Base-by-base conservation (phyloP, 139 green algal genomes). In the Chlorella sp. region DNA sequence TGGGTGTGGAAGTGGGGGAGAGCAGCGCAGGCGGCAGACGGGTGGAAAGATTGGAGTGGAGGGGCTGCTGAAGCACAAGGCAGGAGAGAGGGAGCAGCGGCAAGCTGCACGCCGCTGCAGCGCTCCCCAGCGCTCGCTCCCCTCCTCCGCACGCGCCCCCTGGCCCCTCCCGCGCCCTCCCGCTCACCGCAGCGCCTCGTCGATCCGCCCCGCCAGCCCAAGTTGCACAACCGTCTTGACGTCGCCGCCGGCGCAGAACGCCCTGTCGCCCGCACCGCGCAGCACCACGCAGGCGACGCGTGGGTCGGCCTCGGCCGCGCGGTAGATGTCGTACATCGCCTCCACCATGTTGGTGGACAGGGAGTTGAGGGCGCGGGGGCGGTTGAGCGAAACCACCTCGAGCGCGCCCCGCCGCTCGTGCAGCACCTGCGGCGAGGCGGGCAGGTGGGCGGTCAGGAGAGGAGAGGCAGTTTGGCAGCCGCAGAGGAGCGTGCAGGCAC, bases 161-260 rank as follows among this genome's bases (percentile, higher is more conserved):
- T n/a, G n/a, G n/a, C n/a, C n/a, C n/a, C n/a, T n/a, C n/a, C n/a
- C n/a, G n/a, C n/a, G n/a, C n/a, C n/a, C n/a, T n/a, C n/a, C n/a
- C n/a, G 12, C 67, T 12, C 63, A 81, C 82, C 65, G 67, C 41
- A 84, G 71, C 0, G 74, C 86, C 41, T 89, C 70, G 8, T 89
- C 65, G 8, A 59, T 62, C 46, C 67, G 31, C 0, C 84, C 81
- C 11, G 48, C 53, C 42, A 67, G 46, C 1, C 79, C 80, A 0
- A 66, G 31, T 66, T 87, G 59, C 35, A 92, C 90, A 1, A 90
- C 77, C 3, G 76, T 48, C 56, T 95, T 96, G 0, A 97, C 92
- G 66, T 97, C 93, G 0, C 93, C 93, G 31, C 93, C 93, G 11
- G 92, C 90, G 77, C 92, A 96, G 65, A 97, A 96, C 0, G 92